These are phyloP conservation scores for Termitomyces sp. DNA, from an alignment of 768 basidiomycete genomes.

Conservation along the genomic window DNA sequence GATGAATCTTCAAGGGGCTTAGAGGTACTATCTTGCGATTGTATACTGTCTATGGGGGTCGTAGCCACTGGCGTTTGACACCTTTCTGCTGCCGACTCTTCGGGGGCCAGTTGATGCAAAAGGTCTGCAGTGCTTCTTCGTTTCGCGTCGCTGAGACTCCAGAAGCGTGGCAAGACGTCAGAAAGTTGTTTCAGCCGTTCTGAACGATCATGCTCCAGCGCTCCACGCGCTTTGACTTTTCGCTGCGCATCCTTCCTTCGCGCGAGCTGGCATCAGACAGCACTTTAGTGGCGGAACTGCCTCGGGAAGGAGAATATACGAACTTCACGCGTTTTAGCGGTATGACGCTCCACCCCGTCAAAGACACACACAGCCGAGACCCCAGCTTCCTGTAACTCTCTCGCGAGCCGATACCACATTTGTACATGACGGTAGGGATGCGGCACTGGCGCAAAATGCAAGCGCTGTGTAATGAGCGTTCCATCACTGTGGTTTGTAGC, in stretches of 20 bases:
- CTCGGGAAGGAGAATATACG: conserved; percentile 8
- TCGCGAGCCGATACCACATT: conserved; percentile 70
- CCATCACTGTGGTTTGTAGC: conserved; percentile 54
- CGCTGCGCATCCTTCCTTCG: conserved; percentile 49
- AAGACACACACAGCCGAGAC: conserved; percentile 74
- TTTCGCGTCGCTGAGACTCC: conserved; percentile 24
- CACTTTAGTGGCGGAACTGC: neutral
- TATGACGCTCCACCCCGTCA: conserved; percentile 63
- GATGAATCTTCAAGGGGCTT: neutral
- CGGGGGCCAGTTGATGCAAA: conserved; percentile 7
- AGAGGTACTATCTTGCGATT: neutral
- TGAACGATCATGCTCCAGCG: conserved; percentile 55
- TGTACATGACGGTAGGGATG: conserved; percentile 67
- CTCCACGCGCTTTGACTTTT: conserved; percentile 44
- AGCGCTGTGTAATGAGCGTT: conserved; percentile 78
- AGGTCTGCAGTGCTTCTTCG: conserved; percentile 19
- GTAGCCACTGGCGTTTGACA: neutral
- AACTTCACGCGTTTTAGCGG: conserved; percentile 72
- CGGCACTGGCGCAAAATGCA: conserved; percentile 66
- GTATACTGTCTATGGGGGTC: neutral
- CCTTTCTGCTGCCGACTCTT: neutral
- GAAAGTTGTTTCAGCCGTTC: conserved; percentile 44
- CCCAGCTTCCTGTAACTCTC: conserved; percentile 52
- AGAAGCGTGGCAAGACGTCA: conserved; percentile 32
- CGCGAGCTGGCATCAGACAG: conserved; percentile 34